Evolutionary conservation across 2,329 filamentous ascomycete species (phyloP), one percentile per base, ranked within the genome.

Genomic region (Ascosphaera aggregata): DNA sequence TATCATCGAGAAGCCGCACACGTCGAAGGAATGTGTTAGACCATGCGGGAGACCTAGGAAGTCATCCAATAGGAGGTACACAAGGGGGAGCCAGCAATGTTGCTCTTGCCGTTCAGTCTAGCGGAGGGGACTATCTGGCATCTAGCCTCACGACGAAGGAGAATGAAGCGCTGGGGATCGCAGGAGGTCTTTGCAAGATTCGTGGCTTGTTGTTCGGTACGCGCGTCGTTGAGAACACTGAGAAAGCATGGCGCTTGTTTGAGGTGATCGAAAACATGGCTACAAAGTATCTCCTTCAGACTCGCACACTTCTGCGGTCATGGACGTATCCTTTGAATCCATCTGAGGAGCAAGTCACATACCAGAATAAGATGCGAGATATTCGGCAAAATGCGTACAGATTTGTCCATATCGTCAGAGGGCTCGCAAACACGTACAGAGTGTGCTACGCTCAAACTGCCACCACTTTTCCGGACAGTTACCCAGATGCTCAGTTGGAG

Each of bases 251-350:
- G 30, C 5, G 5, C 30, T 13, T 32, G 9, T n/a, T 32, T 4
- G 9, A 32, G 15, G 15, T 13, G 15, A n/a, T 32, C 11, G 30
- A 32, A n/a, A 32, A 32, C 30, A n/a, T 32, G 5, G 30, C 30
- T 4, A n/a, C 9, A n/a, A 5, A 32, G 11, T 32, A 32, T n/a
- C 4, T n/a, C 15, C 9, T 13, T 4, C 13, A n/a, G 13, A n/a
- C 13, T n/a, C 30, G 30, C 11, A n/a, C 4, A n/a, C 4, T n/a
- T 3, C 13, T 61, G 45, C 53, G 63, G 19, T 55, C 55, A 2
- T 74, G 72, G 71, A 54, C 62, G 8, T 76, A 75, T 48, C 71
- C 72, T 0, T 49, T 74, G 20, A 63, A 71, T 40, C 70, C 71
- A 3, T 53, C 56, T 9, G 52, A 55, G 2, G 61, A 67, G 17